Percentiles rank a stretch among this genome's conserved stretches.
These are phyloP conservation scores for Discostella pseudostelligera DNA, from an alignment of 108 stramenopile species.

Conservation along the genomic window DNA sequence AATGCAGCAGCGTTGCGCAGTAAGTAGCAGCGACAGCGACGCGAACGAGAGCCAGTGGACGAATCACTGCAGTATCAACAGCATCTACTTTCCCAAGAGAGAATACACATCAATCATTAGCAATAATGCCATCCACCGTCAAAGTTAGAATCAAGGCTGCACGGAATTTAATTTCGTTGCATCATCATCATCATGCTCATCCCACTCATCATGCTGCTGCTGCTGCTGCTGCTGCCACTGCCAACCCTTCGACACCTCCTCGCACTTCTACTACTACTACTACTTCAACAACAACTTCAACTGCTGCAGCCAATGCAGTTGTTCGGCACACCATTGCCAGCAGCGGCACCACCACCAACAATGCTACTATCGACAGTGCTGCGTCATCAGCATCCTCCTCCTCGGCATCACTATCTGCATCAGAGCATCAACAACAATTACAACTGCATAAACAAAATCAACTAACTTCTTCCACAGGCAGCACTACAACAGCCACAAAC, in stretches of 20 bases:
- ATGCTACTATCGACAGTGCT: neutral
- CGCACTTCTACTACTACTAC: neutral
- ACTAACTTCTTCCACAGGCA: too few relatives aligned
- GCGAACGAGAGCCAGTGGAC: too few relatives aligned
- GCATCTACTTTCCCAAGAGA: too few relatives aligned
- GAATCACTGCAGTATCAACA: too few relatives aligned
- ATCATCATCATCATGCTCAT: constrained; percentile 29
- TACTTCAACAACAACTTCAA: neutral
- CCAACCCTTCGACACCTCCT: neutral
- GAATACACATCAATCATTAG: too few relatives aligned
- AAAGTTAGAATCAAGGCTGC: constrained; percentile 91
- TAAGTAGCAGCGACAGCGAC: too few relatives aligned
- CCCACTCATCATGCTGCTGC: neutral
- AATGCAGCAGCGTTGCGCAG: too few relatives aligned
- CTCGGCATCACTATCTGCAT: constrained; percentile 13
- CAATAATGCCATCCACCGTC: constrained; percentile 87
- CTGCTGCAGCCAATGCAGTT: too few relatives aligned
- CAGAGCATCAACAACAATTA: neutral
- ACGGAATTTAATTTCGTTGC: constrained; percentile 85
- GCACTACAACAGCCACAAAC: too few relatives aligned
- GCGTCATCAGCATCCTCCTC: constrained; percentile 3
- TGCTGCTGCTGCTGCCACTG: neutral
- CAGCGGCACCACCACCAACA: too few relatives aligned
- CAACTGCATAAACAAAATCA: constrained; percentile 5
- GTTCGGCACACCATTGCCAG: too few relatives aligned